phyloP scores from a whole-genome alignment of 1,139 yeast species.

The Komagataea norvegica region DNA sequence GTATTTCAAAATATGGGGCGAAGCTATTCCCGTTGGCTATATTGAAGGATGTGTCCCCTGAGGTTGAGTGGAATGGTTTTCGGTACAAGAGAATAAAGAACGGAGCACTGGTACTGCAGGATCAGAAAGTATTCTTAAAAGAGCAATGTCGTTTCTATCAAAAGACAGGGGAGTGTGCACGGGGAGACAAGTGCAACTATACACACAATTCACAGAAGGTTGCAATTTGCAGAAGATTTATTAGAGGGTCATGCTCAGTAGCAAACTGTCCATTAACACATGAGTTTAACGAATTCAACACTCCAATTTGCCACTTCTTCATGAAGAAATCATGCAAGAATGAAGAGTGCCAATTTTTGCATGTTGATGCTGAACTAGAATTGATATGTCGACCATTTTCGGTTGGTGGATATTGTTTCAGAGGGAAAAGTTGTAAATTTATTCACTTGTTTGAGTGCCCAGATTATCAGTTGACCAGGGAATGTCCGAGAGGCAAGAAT shows the following conservation, averaged over 20 bases:
- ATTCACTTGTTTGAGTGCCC: constrained; percentile 66
- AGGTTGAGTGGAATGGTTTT: constrained; percentile 33
- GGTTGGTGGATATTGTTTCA: constrained; percentile 60
- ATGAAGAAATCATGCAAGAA: constrained; percentile 51
- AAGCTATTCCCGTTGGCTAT: constrained; percentile 32
- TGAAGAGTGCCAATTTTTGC: constrained; percentile 51
- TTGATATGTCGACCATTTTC: constrained; percentile 66
- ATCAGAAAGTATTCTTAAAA: constrained; percentile 21
- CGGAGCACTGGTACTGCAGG: constrained; percentile 31
- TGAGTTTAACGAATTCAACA: constrained; percentile 51
- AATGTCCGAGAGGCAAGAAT: constrained; percentile 45
- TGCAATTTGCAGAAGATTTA: constrained; percentile 49
- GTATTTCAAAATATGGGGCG: constrained; percentile 35
- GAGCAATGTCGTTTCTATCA: constrained; percentile 37
- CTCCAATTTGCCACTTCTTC: constrained; percentile 60
- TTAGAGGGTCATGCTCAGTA: constrained; percentile 44
- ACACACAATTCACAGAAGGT: constrained; percentile 49
- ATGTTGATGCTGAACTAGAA: constrained; percentile 39
- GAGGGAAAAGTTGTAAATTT: constrained; percentile 54
- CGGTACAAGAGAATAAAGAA: constrained; percentile 28
- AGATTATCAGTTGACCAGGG: constrained; percentile 57
- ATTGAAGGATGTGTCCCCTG: constrained; percentile 17
- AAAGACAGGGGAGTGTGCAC: constrained; percentile 37
- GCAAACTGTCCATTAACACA: constrained; percentile 57
- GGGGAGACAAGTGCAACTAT: constrained; percentile 50